Conservation (phyloP, 805 yeast genomes). For the Danielia reshetovae region DNA sequence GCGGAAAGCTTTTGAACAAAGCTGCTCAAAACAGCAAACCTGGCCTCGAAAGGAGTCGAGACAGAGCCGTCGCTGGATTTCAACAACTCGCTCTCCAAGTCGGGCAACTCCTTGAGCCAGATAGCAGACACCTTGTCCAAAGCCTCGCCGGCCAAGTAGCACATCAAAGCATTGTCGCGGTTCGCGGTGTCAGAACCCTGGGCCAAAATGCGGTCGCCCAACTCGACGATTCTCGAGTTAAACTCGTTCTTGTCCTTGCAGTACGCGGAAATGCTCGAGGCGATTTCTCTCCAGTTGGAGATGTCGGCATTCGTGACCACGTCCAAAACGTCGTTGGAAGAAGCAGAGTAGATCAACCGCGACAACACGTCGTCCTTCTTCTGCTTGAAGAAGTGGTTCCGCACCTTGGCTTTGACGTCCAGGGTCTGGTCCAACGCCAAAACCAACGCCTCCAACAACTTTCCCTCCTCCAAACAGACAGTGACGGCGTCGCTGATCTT, state of each 20-base stretch:
- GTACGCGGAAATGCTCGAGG: constrained; percentile 63
- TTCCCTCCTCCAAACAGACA: constrained; percentile 56
- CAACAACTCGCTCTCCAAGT: constrained; percentile 40
- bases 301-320: constrained; percentile 75
- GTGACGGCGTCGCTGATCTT: constrained; percentile 65
- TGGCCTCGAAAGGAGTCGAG: constrained; percentile 73
- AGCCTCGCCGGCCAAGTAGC: constrained; percentile 78
- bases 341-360: constrained; percentile 66
- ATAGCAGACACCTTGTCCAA: constrained; percentile 72
- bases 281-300: constrained; percentile 77
- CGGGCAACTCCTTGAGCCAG: constrained; percentile 74
- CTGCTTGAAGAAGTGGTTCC: constrained; percentile 64
- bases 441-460: constrained; percentile 74
- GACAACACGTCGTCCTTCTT: constrained; percentile 55
- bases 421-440: constrained; percentile 69
- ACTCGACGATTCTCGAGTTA: constrained; percentile 50
- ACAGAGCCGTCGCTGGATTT: constrained; percentile 40
- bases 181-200: constrained; percentile 22
- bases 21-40: constrained; percentile 72
- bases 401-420: constrained; percentile 60
- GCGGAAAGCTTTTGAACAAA: constrained; percentile 82
- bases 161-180: constrained; percentile 71
- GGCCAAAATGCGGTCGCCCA: constrained; percentile 73
- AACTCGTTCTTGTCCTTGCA: constrained; percentile 39
- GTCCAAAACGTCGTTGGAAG: constrained; percentile 56